Evolutionary conservation across 2,329 filamentous ascomycete species (phyloP).

Genomic region (Rhytidhysteron rufulum): DNA sequence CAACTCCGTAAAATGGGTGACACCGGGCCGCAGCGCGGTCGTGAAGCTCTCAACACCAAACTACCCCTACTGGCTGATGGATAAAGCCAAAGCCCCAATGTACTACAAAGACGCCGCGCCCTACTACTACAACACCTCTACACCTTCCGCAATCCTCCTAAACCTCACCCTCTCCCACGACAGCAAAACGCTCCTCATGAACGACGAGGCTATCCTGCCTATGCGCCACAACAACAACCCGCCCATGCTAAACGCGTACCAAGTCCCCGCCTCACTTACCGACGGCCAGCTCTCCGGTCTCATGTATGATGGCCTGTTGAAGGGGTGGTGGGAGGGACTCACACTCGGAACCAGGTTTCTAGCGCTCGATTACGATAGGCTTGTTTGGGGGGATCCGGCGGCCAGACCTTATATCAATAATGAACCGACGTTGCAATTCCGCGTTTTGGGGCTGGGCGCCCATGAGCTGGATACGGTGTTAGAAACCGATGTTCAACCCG

Average conservation of each 20-base stretch:
- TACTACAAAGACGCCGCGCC: slow-evolving; percentile 4
- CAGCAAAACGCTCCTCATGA: slow-evolving; percentile 14
- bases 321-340: slow-evolving; percentile 4
- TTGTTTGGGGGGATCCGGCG: slow-evolving; percentile 13
- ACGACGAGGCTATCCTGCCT: slow-evolving; percentile 13
- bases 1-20: slow-evolving; percentile 13
- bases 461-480: slow-evolving; percentile 8
- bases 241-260: slow-evolving; percentile 12
- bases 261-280: slow-evolving; percentile 12
- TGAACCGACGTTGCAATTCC: slow-evolving; percentile 11
- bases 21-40: slow-evolving; percentile 9
- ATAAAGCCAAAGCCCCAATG: slow-evolving; percentile 11
- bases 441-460: slow-evolving; percentile 14
- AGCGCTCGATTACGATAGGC: slow-evolving; percentile 16
- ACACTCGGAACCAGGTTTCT: slow-evolving; percentile 8
- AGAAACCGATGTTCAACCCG: slow-evolving; percentile 7
- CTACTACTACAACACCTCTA: slow-evolving; percentile 7
- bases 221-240: slow-evolving; percentile 12
- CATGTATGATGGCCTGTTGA: slow-evolving; percentile 4
- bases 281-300: slow-evolving; percentile 3
- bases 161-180: slow-evolving; percentile 14
- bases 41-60: slow-evolving; percentile 15
- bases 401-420: slow-evolving; percentile 7
- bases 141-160: slow-evolving; percentile 12
- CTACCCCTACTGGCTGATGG: slow-evolving; percentile 13